phyloP scores from a whole-genome alignment of 2,329 filamentous ascomycete species.

The Hortaea sp. region DNA sequence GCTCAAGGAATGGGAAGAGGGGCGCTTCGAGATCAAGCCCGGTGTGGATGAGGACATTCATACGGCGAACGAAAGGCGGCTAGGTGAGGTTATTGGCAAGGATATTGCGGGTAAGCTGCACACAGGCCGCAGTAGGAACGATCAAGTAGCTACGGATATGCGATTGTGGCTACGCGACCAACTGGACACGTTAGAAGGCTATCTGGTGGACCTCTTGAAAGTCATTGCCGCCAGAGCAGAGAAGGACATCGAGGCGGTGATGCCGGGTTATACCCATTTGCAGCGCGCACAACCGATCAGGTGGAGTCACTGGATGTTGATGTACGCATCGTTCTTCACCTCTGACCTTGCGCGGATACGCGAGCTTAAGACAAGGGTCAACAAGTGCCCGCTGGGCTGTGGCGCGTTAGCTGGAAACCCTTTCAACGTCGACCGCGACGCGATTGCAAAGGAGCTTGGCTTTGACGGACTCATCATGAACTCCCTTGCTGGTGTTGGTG shows the following conservation, averaged over 20 bases:
- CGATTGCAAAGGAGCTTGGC: slow-evolving; percentile 69
- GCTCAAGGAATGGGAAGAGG: slow-evolving; percentile 38
- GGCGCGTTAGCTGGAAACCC: slow-evolving; percentile 74
- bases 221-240: slow-evolving; percentile 62
- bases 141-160: slow-evolving; percentile 87
- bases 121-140: slow-evolving; percentile 76
- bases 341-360: slow-evolving; percentile 68
- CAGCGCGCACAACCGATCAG: slow-evolving; percentile 73
- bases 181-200: slow-evolving; percentile 57
- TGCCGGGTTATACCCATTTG: slow-evolving; percentile 83
- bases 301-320: slow-evolving; percentile 75
- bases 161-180: slow-evolving; percentile 75
- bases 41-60: slow-evolving; percentile 45
- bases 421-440: slow-evolving; percentile 69
- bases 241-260: slow-evolving; percentile 63
- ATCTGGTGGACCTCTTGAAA: slow-evolving; percentile 58
- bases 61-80: slow-evolving; percentile 43
- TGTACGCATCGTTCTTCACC: slow-evolving; percentile 61
- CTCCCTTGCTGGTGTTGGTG: slow-evolving; percentile 64
- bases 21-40: slow-evolving; percentile 36
- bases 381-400: slow-evolving; percentile 59
- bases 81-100: slow-evolving; percentile 77
- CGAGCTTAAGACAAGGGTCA: slow-evolving; percentile 64
- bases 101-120: slow-evolving; percentile 81
- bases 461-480: slow-evolving; percentile 69